Conservation (phyloP, 495 filamentous ascomycete genomes). For the Lepraria neglecta region DNA sequence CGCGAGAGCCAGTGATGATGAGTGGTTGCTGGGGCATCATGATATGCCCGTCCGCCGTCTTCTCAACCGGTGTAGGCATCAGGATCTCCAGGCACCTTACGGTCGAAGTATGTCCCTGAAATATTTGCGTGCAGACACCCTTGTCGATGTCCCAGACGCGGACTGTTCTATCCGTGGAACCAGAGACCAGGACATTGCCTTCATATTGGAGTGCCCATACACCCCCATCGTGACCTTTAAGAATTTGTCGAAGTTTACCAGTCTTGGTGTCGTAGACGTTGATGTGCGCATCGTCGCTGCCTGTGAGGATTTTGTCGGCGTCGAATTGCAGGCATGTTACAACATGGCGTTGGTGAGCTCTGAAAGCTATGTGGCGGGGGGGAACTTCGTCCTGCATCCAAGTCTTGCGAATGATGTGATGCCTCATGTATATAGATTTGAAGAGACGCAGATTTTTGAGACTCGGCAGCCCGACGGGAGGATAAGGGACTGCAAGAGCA, state of each 20-base stretch:
- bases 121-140: constrained; percentile 85
- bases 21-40: constrained; percentile 83
- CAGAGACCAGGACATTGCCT: constrained; percentile 89
- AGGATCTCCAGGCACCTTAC: constrained; percentile 95
- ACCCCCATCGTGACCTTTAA: constrained; percentile 92
- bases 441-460: constrained; percentile 81
- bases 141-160: constrained; percentile 96
- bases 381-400: constrained; percentile 84
- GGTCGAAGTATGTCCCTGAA: constrained; percentile 95
- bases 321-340: constrained; percentile 98
- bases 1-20: constrained; percentile 95
- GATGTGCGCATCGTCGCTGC: constrained; percentile 96
- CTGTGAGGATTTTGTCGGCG: constrained; percentile 93
- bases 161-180: constrained; percentile 92
- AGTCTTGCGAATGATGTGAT: constrained; percentile 77
- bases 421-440: constrained; percentile 92
- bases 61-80: constrained; percentile 73
- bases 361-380: constrained; percentile 92
- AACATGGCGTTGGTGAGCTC: constrained; percentile 90
- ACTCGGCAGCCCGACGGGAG: constrained; percentile 68
- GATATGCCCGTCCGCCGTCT: constrained; percentile 61
- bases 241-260: constrained; percentile 69
- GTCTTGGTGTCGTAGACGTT: constrained; percentile 98
- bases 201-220: constrained; percentile 98
- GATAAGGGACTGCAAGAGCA: constrained; percentile 70